Evolutionary conservation across 192 early-diverging fungal genomes (phyloP).

Genomic region (Martensiomyces pterosporus): DNA sequence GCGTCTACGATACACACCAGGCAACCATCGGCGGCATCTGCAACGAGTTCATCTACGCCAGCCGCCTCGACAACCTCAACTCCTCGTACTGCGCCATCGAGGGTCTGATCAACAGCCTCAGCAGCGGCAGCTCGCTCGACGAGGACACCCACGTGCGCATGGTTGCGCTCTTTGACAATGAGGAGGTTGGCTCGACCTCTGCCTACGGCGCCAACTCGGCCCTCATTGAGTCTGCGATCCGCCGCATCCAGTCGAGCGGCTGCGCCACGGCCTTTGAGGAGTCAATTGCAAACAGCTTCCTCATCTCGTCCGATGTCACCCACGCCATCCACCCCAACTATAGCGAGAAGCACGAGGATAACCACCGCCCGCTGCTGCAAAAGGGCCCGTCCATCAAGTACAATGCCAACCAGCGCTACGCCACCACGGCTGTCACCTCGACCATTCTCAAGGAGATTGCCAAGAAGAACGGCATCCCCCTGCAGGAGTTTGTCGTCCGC

Average conservation of each 20-base stretch:
- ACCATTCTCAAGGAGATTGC: slow-evolving; percentile 75
- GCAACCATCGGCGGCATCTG: slow-evolving; percentile 84
- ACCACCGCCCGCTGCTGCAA: slow-evolving; percentile 89
- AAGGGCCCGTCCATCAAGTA: slow-evolving; percentile 94
- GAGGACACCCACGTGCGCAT: slow-evolving; percentile 65
- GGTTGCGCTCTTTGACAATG: slow-evolving; percentile 94
- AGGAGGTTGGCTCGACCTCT: slow-evolving; percentile 90
- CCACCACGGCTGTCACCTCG: slow-evolving; percentile 70
- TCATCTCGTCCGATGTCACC: slow-evolving; percentile 93
- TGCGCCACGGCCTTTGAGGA: slow-evolving; percentile 72
- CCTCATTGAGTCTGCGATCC: slow-evolving; percentile 69
- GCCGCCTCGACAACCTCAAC: slow-evolving; percentile 93
- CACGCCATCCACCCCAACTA: slow-evolving; percentile 91
- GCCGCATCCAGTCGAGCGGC: slow-evolving; percentile 54
- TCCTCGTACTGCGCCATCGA: slow-evolving; percentile 89
- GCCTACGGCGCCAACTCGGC: slow-evolving; percentile 95
- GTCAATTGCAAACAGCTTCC: slow-evolving; percentile 73
- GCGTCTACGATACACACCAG: slow-evolving; percentile 92
- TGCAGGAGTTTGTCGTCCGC: slow-evolving; percentile 89
- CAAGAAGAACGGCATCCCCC: slow-evolving; percentile 66
- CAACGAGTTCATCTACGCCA: slow-evolving; percentile 92
- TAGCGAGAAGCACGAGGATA: slow-evolving; percentile 87
- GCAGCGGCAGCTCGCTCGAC: slow-evolving; percentile 29
- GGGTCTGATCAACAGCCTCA: slow-evolving; percentile 42
- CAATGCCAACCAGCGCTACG: slow-evolving; percentile 94